Base-by-base conservation (phyloP, 495 filamentous ascomycete genomes). In the Penicillium flavigenum region DNA sequence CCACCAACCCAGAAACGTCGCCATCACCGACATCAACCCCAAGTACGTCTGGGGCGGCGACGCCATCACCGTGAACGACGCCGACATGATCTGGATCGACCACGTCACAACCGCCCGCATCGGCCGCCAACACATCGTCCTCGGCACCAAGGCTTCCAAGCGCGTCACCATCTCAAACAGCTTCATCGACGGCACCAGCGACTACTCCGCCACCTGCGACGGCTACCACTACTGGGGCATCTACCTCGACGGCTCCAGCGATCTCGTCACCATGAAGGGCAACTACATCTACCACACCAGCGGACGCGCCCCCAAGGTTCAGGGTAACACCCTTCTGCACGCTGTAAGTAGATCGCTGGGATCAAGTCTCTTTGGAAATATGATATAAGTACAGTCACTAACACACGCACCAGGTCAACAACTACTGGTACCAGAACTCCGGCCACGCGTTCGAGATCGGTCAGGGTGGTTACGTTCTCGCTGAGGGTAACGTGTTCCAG, bases 401-500 rank as follows among this genome's bases (percentile, higher is more conserved):
- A 31, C 39, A 14, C 2, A 17, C 2, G 29, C n/a, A 29, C 22
- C 22, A 54, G 70, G 80, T 83, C 61, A 85, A 84, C 78, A 85
- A 84, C 74, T 83, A 83, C 76, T 84, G 73, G 66, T 74, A 79
- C 63, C 70, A 75, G 57, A 78, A 73, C 65, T 59, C 69, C 39
- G 81, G 81, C 32, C 82, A 84, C 63, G 74, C 77, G 16, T 85
- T 85, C 66, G 81, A 84, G 64, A 76, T 83, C 52, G 74, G 65
- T 36, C 63, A 68, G 7, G 80, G 80, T 47, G 76, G 72, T 45
- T 76, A 75, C 60, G 77, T 82, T 44, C 71, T 85, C 5, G 81
- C 78, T 4, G 82, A 84, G 64, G 83, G 83, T n/a, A 84, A 80
- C 62, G 77, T 79, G n/a, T 84, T 85, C 73, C 74, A 82, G 69